Conservation (phyloP, 441 rosid genomes). For the Pelargonium citronellum region DNA sequence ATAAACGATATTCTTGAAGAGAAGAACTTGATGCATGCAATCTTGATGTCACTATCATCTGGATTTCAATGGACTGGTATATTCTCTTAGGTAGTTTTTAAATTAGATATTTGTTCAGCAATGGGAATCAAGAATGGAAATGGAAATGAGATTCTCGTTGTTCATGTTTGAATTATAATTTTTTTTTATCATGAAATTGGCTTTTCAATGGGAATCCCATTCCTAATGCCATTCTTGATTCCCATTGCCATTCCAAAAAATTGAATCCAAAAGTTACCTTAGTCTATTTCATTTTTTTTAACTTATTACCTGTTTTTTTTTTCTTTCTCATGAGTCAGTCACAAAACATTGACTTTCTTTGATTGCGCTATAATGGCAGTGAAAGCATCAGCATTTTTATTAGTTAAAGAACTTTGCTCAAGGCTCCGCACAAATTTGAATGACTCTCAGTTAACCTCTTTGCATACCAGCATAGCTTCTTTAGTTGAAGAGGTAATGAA, state of each 20-base stretch:
- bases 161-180: no score
- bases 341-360: constrained; percentile 11
- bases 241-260: no score
- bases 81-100: no score
- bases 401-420: constrained; percentile 65
- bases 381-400: constrained; percentile 64
- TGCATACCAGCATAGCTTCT: constrained; percentile 31
- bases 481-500: constrained; percentile 58
- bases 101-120: no score
- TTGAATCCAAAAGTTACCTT: no score
- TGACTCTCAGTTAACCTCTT: constrained; percentile 33
- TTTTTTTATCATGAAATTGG: no score
- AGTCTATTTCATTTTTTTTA: no score
- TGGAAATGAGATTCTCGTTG: no score
- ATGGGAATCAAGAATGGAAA: no score
- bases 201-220: no score
- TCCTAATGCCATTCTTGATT: no score
- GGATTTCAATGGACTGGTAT: constrained; percentile 84
- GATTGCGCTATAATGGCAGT: constrained; percentile 44
- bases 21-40: constrained; percentile 46
- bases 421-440: constrained; percentile 40
- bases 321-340: constrained; percentile 12
- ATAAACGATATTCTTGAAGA: constrained; percentile 45
- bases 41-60: constrained; percentile 50
- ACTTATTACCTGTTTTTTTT: constrained; percentile 6